phyloP scores from a whole-genome alignment of 805 yeast genomes.

The Cyberlindnera petersonii region DNA sequence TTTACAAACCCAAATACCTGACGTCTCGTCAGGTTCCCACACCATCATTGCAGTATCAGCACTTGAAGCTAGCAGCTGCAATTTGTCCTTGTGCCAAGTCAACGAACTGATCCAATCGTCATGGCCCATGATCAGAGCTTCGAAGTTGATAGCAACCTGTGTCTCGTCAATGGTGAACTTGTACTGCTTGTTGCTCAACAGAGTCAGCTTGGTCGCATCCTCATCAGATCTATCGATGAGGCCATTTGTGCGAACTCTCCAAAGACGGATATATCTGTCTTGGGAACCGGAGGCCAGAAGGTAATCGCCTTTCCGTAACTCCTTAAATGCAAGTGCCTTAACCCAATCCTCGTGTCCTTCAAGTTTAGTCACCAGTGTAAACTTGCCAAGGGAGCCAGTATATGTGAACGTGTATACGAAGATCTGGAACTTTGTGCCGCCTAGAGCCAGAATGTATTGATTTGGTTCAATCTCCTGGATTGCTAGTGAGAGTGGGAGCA shows the following conservation, averaged over 20 bases:
- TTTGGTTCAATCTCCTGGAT: slow-evolving; percentile 29
- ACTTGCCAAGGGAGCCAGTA: slow-evolving; percentile 16
- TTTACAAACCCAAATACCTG: slow-evolving; percentile 87
- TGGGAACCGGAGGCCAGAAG: slow-evolving; percentile 88
- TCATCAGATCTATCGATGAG: slow-evolving; percentile 54
- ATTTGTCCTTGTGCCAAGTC: slow-evolving; percentile 62
- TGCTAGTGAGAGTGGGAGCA: slow-evolving; percentile 43
- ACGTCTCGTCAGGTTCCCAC: slow-evolving; percentile 83
- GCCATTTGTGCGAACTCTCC: slow-evolving; percentile 67
- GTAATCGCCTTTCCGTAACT: slow-evolving; percentile 45
- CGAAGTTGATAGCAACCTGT: slow-evolving; percentile 65
- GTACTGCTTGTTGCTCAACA: slow-evolving; percentile 71
- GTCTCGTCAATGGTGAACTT: slow-evolving; percentile 42
- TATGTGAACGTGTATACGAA: slow-evolving; percentile 48
- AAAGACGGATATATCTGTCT: slow-evolving; percentile 85
- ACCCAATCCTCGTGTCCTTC: slow-evolving; percentile 98
- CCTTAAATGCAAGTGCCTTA: slow-evolving; percentile 59
- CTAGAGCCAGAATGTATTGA: slow-evolving; percentile 55
- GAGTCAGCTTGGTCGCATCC: slow-evolving; percentile 45
- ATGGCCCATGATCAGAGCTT: slow-evolving; percentile 94
- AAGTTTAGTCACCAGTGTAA: slow-evolving; percentile 47
- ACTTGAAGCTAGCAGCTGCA: slow-evolving; percentile 73
- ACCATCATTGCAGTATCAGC: slow-evolving; percentile 92
- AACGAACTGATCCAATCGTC: slow-evolving; percentile 95
- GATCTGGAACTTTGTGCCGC: slow-evolving; percentile 60